A percentile compares a stretch with the other conserved stretches of the same genome.
phyloP scores from a whole-genome alignment of 768 basidiomycete species.

The Albatrellus ellisii region DNA sequence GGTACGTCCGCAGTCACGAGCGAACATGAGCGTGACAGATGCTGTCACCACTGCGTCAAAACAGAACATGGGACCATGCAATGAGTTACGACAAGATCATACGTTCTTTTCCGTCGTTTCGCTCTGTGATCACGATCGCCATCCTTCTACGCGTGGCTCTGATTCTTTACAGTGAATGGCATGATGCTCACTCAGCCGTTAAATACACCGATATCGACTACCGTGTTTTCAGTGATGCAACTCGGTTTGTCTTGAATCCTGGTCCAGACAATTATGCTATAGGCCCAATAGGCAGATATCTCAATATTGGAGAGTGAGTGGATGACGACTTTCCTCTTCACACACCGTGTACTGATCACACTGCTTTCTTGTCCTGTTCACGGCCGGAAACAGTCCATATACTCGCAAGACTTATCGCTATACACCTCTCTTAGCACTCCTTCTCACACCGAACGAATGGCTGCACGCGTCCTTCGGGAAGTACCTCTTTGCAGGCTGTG shows the following conservation, averaged over 20 bases:
- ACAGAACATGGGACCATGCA: not conserved
- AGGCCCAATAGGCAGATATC: conserved; percentile 37
- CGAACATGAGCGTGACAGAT: not conserved
- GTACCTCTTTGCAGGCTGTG: conserved; percentile 73
- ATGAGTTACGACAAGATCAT: not conserved
- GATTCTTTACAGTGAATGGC: conserved; percentile 83
- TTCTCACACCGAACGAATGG: conserved; percentile 71
- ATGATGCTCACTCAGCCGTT: conserved; percentile 67
- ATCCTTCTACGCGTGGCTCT: conserved; percentile 50
- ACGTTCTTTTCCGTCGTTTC: conserved; percentile 26
- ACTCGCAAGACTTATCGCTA: conserved; percentile 89
- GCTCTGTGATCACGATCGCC: conserved; percentile 38
- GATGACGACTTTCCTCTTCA: not conserved
- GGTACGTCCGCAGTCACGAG: no score
- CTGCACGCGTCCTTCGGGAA: conserved; percentile 85
- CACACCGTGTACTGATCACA: conserved; percentile 1
- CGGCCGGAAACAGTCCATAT: conserved; percentile 55
- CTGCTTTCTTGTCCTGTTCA: not conserved
- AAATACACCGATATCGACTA: conserved; percentile 99
- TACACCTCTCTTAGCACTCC: conserved; percentile 79
- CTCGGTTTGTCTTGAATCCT: conserved; percentile 48
- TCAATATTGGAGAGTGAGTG: conserved; percentile 67
- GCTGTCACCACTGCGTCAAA: not conserved
- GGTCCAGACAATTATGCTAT: conserved; percentile 36
- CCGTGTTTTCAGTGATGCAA: conserved; percentile 88